Base-by-base conservation (phyloP, 2,329 filamentous ascomycete genomes). In the Fusarium agapanthi region DNA sequence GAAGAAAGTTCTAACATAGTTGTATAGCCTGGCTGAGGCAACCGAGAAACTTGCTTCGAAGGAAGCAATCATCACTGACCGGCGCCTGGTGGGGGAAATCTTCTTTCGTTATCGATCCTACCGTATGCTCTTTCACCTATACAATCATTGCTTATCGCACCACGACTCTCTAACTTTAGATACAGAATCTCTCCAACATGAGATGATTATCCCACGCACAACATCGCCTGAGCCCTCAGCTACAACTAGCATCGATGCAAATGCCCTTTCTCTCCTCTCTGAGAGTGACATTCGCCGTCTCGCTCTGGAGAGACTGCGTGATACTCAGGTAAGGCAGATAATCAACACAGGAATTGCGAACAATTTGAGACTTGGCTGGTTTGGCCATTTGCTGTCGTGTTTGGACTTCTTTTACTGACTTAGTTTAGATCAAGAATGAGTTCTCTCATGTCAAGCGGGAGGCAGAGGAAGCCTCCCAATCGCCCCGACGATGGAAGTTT, bases 51-150 rank as follows among this genome's bases (percentile, higher is more conserved):
- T n/a, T n/a, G n/a, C n/a, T n/a, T n/a, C n/a, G n/a, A n/a, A n/a
- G n/a, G n/a, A n/a, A n/a, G n/a, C n/a, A n/a, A n/a, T n/a, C n/a
- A n/a, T n/a, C n/a, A n/a, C n/a, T n/a, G n/a, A n/a, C n/a, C n/a
- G n/a, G n/a, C n/a, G n/a, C 16, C 1, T 1, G 6, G 5, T 56
- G 12, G 69, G 63, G 10, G 44, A 22, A 1, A 59, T 73, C 18
- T 28, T 66, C 30, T 79, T 79, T 51, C 34, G 58, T 12, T 79
- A 77, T 40, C 72, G 68, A 37, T 79, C 78, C 22, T 45, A 59
- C 16, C 57, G 76, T 78, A 67, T 13, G 73, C 6, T 14, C 15
- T 14, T 37, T 1, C 9, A 16, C 30, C n/a, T n/a, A n/a, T n/a
- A n/a, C n/a, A n/a, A n/a, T n/a, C n/a, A n/a, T n/a, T n/a, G n/a